Base-by-base conservation (phyloP, 1,284 basidiomycete species). In the Heliocybe sulcata region DNA sequence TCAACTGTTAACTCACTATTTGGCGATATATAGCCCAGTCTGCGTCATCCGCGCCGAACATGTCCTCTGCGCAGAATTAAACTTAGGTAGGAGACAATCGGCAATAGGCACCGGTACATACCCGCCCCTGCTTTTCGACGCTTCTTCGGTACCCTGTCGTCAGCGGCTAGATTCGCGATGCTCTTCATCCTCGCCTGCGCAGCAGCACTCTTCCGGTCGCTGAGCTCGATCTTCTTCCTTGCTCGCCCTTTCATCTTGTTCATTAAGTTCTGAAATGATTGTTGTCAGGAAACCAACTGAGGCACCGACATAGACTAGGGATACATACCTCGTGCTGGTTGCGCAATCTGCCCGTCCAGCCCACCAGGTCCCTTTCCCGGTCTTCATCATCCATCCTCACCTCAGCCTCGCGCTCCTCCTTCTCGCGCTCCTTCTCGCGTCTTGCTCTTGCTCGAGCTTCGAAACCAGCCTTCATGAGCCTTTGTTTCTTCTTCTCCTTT, bases 11-110 rank as follows among this genome's bases (percentile, higher is more conserved):
- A 58, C 67, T 52, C 45, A 94, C 93, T 56, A 99, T 96, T 72
- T 98, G 95, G 56, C 96, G 91, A 67, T 99, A 99, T 53, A 99
- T 94, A 0, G 88, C 88, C 96, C 97, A 99, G 68, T 99, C 96
- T 16, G 89, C 92, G 65, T 99, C 96, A 61, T 98, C 90, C 27
- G 87, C 89, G 1, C 97, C 95, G 64, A 99, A 99, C 67, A 80
- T 90, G 63, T 99, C 97, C 73, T 98, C 94, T 89, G 56, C 49
- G 45, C 35, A 29, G 11, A 8, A 51, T 55, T 52, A 53, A 58
- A 51, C 19, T 47, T 57, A 57, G 0, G 22, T 29, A 8, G 22
- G 54, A 27, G 50, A 0, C 1, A 45, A 26, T 23, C 22, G 48
- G 3, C 3, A 25, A 52, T 47, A 31, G 48, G 50, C 51, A 22